Evolutionary conservation across 2,329 filamentous ascomycete species (phyloP).

Genomic region (Fusarium avenaceum): DNA sequence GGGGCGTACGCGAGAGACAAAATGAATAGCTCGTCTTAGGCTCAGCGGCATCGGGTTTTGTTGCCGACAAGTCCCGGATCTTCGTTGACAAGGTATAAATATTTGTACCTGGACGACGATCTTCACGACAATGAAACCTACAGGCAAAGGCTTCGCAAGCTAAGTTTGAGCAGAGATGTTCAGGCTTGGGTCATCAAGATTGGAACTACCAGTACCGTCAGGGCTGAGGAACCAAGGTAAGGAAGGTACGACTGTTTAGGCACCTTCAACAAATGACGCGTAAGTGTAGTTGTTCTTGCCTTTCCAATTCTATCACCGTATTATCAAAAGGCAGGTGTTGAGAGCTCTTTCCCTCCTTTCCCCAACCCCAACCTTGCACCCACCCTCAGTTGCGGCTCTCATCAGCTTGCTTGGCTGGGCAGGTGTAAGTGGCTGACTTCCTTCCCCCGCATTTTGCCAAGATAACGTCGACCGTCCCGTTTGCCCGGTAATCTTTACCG

Average conservation of each 20-base stretch:
- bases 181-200: conserved; percentile 3
- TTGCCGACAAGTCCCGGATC: conserved; percentile 21
- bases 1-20: conserved; percentile 12
- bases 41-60: conserved; percentile 34
- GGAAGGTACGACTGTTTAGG: not conserved
- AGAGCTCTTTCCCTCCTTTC: not conserved
- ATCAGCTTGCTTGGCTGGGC: conserved; percentile 20
- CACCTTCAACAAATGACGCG: not conserved
- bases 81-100: conserved; percentile 14
- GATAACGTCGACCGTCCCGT: conserved; percentile 12
- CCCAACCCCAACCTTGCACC: not conserved
- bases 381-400: conserved; percentile 9
- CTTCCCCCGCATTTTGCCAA: conserved; percentile 32
- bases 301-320: not conserved
- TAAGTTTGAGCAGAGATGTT: not conserved
- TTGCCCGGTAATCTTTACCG: conserved; percentile 32
- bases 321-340: conserved; percentile 1
- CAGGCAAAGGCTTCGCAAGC: not conserved
- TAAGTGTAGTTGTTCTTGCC: conserved; percentile 11
- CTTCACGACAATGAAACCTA: conserved; percentile 10
- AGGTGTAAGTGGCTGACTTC: conserved; percentile 27
- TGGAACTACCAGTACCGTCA: not conserved
- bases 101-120: conserved; percentile 16
- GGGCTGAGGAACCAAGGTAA: not conserved
- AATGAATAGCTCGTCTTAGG: conserved; percentile 27